Percentiles rank a stretch among this genome's conserved stretches.
phyloP scores from a whole-genome alignment of 306 rosid species.

The Cicer pinnatifidum region DNA sequence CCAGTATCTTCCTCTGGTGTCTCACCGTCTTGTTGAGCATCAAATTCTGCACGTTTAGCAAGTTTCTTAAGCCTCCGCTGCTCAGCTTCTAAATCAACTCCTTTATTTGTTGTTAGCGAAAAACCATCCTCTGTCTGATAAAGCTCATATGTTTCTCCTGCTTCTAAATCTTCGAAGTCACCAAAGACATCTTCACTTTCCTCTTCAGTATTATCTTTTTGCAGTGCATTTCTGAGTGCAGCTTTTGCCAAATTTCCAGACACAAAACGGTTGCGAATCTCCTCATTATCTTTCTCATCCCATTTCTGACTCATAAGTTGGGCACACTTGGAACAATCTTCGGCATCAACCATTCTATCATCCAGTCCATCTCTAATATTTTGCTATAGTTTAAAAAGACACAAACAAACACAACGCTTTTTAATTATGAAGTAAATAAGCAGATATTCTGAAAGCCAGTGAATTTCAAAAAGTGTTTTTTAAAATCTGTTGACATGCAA shows the following conservation, averaged over 20 bases:
- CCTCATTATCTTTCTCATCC: constrained; percentile 58
- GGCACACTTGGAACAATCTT: constrained; percentile 80
- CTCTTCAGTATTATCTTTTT: constrained; percentile 51
- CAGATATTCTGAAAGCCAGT: constrained; percentile 23
- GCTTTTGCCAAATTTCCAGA: constrained; percentile 92
- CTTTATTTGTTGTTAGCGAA: constrained; percentile 46
- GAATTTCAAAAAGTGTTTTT: not conserved
- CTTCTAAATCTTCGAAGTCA: constrained; percentile 96
- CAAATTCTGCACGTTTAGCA: constrained; percentile 86
- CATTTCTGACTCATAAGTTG: constrained; percentile 50
- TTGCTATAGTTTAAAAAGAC: constrained; percentile 45
- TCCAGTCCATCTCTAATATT: constrained; percentile 50
- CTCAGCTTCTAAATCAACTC: constrained; percentile 59
- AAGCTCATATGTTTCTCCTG: constrained; percentile 61
- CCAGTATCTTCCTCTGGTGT: constrained; percentile 65
- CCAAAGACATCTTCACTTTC: constrained; percentile 62
- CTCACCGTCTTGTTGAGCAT: constrained; percentile 69
- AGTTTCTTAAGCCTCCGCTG: constrained; percentile 80
- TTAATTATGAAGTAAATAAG: constrained; percentile 37
- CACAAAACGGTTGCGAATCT: constrained; percentile 79
- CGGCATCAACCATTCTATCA: constrained; percentile 59
- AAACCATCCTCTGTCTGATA: constrained; percentile 43
- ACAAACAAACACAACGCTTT: constrained; percentile 26
- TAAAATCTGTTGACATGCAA: constrained; percentile 6
- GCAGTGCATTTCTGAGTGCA: constrained; percentile 61